Evolutionary conservation across 768 basidiomycete genomes (phyloP), one percentile per base, ranked within the genome.

Genomic region (Lactarius hatsudake): DNA sequence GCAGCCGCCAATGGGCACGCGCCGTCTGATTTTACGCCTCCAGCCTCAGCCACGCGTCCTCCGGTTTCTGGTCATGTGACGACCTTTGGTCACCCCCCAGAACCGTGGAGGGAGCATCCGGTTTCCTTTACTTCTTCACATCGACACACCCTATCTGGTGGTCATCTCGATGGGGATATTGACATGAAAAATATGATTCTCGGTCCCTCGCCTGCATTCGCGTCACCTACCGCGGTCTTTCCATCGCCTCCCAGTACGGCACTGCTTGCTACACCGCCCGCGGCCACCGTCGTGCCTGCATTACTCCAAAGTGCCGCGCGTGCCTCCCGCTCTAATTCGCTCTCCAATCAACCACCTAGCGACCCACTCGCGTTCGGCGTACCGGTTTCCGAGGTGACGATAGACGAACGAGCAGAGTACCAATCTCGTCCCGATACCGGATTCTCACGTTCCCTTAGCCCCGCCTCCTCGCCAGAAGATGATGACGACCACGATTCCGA

Each of bases 401-500:
- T 71, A 59, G 72, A 74, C 53, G 73, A 74, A 67, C 65, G 71
- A 36, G 69, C 42, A 45, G 72, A 63, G 61, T 69, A 69, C 34
- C 65, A 61, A 68, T 73, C 74, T 56, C 71, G 72, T n/a, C 74
- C 75, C 3, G 68, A 71, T 30, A 75, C 76, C 23, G 68, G 62
- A 5, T 64, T 63, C 55, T 69, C 65, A 58, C 76, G 36, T 62
- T 73, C 45, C 45, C 73, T 61, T 62, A 69, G 58, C 56, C 66
- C 68, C 12, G 63, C 68, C 26, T 72, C 72, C 28, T 77, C 78
- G 30, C 77, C 76, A 36, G 79, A 78, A 55, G 72, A 75, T 9
- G 77, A 78, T 45, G 72, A 76, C 45, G 78, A 79, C 38, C 74
- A 75, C 51, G 76, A 76, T 54, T 68, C 67, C 54, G 74, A 70